phyloP scores from a whole-genome alignment of 2,329 filamentous ascomycete genomes.

The Diplodia corticola region DNA sequence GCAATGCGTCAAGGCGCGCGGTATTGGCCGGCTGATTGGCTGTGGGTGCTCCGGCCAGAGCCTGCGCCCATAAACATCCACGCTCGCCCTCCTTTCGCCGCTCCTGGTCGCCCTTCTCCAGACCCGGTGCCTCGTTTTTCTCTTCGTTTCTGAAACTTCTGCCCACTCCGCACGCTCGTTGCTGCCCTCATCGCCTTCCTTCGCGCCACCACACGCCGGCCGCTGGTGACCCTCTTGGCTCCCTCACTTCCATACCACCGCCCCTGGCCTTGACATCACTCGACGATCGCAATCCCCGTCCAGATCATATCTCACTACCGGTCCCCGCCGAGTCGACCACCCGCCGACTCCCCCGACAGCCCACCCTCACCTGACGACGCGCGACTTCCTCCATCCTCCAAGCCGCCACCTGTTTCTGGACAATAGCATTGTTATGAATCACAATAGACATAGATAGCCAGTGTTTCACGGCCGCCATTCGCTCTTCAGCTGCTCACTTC shows the following conservation, averaged over 20 bases:
- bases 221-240: background rate
- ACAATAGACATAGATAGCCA: conserved; percentile 20
- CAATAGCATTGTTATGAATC: conserved; percentile 17
- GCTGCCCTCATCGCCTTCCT: background rate
- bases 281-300: conserved; percentile 9
- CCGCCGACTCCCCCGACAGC: conserved; percentile 2
- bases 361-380: conserved; percentile 14
- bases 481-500: background rate
- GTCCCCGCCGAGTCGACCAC: background rate
- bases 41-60: conserved; percentile 3
- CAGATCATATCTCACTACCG: background rate
- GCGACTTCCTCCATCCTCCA: background rate
- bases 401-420: background rate
- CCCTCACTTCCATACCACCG: background rate
- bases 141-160: conserved; percentile 14
- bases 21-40: conserved; percentile 17
- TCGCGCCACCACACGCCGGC: conserved; percentile 12
- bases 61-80: conserved; percentile 19
- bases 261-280: conserved; percentile 9
- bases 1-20: conserved; percentile 14
- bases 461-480: background rate
- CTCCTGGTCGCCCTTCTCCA: conserved; percentile 17
- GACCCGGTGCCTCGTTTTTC: conserved; percentile 2
- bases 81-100: conserved; percentile 10
- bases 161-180: conserved; percentile 1